Percentiles rank a stretch among this genome's conserved stretches.
Evolutionary conservation across 2,329 filamentous ascomycete species (phyloP).

Genomic region (Didymella pomorum): DNA sequence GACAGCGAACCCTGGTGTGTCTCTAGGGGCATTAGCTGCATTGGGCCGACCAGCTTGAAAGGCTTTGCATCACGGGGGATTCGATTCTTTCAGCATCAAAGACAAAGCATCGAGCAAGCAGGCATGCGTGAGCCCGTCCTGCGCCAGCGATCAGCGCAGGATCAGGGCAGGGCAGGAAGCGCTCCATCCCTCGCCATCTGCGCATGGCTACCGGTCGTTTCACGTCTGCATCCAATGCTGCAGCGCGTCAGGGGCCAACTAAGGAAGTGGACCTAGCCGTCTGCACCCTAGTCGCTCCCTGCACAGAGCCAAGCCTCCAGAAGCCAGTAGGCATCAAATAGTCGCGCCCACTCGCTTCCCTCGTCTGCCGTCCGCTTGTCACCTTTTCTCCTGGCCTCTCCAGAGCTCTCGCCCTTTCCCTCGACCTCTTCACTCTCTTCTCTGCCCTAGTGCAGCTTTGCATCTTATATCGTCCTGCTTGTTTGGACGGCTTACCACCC

Average conservation of each 20-base stretch:
- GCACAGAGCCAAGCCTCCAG: slow-evolving; percentile 25
- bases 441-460: slow-evolving; percentile 43
- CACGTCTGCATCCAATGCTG: slow-evolving; percentile 29
- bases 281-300: slow-evolving; percentile 22
- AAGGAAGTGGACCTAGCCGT: slow-evolving; percentile 20
- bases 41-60: background rate
- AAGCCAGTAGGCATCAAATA: slow-evolving; percentile 31
- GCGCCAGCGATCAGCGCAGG: slow-evolving; percentile 27
- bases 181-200: slow-evolving; percentile 22
- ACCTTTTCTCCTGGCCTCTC: slow-evolving; percentile 44
- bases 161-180: slow-evolving; percentile 28
- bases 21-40: background rate
- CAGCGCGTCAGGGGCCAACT: slow-evolving; percentile 20
- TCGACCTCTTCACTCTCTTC: slow-evolving; percentile 63
- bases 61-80: slow-evolving; percentile 2
- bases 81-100: slow-evolving; percentile 1
- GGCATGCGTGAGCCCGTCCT: background rate
- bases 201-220: slow-evolving; percentile 39
- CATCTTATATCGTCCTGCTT: slow-evolving; percentile 49
- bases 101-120: background rate
- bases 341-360: slow-evolving; percentile 44
- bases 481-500: slow-evolving; percentile 35
- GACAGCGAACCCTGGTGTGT: slow-evolving; percentile 13
- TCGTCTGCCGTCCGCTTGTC: slow-evolving; percentile 67
- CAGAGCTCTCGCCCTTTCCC: slow-evolving; percentile 57